phyloP scores from a whole-genome alignment of 2,329 filamentous ascomycete genomes.

The Passalora sequoiae region DNA sequence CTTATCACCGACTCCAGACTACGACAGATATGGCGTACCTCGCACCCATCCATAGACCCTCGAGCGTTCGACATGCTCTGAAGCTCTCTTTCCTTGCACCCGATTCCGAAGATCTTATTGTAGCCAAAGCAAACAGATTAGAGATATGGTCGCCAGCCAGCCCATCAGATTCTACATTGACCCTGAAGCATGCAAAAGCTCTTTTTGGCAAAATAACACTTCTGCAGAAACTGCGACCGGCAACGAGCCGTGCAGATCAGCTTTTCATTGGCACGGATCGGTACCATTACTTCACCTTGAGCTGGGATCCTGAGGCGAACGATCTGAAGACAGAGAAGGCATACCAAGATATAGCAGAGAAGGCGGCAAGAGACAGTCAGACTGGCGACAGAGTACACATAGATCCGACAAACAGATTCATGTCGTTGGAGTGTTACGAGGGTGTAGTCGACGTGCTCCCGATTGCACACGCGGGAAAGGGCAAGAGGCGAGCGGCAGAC shows the following conservation, averaged over 20 bases:
- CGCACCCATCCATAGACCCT: slow-evolving; percentile 86
- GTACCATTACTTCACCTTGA: slow-evolving; percentile 83
- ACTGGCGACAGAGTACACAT: slow-evolving; percentile 78
- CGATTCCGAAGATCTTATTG: slow-evolving; percentile 73
- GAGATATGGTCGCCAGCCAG: slow-evolving; percentile 68
- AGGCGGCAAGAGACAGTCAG: slow-evolving; percentile 65
- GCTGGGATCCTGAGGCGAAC: slow-evolving; percentile 70
- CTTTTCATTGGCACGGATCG: slow-evolving; percentile 89
- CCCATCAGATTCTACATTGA: slow-evolving; percentile 52
- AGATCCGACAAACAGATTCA: slow-evolving; percentile 59
- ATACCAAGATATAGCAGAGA: slow-evolving; percentile 57
- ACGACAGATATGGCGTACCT: slow-evolving; percentile 73
- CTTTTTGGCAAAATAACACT: slow-evolving; percentile 85
- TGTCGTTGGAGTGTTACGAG: slow-evolving; percentile 64
- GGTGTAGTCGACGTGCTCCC: slow-evolving; percentile 62
- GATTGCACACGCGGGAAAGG: slow-evolving; percentile 51
- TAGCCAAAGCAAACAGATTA: slow-evolving; percentile 80
- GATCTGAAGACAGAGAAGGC: slow-evolving; percentile 54
- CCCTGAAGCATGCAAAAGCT: slow-evolving; percentile 61
- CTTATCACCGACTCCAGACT: slow-evolving; percentile 4
- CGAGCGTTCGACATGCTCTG: slow-evolving; percentile 83
- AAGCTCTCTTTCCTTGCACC: slow-evolving; percentile 69
- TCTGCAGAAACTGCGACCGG: slow-evolving; percentile 72
- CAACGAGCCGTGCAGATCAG: slow-evolving; percentile 69
- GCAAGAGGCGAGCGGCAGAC: slow-evolving; percentile 42